Conservation (phyloP, 2,329 filamentous ascomycete species). For the Myriosclerotinia duriaeana region DNA sequence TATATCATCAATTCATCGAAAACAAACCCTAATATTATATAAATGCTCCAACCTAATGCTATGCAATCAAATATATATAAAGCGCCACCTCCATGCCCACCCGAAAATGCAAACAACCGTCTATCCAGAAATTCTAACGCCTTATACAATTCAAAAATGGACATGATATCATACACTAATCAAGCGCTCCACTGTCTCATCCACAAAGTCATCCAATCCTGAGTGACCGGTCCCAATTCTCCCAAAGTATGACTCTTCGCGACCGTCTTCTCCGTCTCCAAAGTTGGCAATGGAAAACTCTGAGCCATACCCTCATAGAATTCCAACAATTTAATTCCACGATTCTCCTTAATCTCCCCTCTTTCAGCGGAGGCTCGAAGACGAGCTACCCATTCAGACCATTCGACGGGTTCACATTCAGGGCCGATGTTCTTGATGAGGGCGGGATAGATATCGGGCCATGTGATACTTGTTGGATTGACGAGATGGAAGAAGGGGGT, state of each 20-base stretch:
- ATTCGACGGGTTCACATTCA: constrained; percentile 40
- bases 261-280: constrained; percentile 26
- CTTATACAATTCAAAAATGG: neutral
- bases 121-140: neutral
- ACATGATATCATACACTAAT: neutral
- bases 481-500: constrained; percentile 37
- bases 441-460: constrained; percentile 33
- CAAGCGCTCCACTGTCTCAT: constrained; percentile 40
- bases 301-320: constrained; percentile 32
- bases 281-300: constrained; percentile 22
- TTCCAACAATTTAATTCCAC: constrained; percentile 51
- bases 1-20: neutral
- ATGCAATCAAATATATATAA: neutral
- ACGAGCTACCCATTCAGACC: constrained; percentile 48
- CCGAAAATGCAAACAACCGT: neutral
- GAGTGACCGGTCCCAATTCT: constrained; percentile 35
- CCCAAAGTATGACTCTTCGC: constrained; percentile 37
- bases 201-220: constrained; percentile 43
- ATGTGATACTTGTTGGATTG: constrained; percentile 36
- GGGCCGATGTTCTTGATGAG: constrained; percentile 28
- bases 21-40: neutral
- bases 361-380: constrained; percentile 44
- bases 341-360: constrained; percentile 48
- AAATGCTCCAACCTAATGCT: neutral
- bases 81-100: neutral